Evolutionary conservation across 2,329 filamentous ascomycete species (phyloP).

Genomic region (Magnaporthiopsis incrustans): DNA sequence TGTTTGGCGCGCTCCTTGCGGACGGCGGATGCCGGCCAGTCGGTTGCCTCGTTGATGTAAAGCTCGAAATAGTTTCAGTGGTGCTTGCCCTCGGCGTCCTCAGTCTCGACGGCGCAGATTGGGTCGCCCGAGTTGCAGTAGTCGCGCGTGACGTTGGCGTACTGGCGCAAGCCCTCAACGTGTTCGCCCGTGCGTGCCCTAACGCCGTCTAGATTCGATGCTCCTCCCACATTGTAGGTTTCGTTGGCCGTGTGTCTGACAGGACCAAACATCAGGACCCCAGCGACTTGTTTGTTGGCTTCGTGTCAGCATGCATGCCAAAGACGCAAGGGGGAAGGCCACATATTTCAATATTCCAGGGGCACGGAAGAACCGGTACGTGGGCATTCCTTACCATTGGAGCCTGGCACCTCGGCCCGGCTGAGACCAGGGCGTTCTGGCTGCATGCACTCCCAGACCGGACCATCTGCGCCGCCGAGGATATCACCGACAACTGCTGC

Average conservation of each 20-base stretch:
- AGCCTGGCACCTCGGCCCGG: conserved; percentile 20
- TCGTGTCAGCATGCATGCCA: background rate
- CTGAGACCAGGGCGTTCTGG: conserved; percentile 18
- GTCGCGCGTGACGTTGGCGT: conserved; percentile 19
- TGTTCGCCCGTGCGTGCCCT: conserved; percentile 23
- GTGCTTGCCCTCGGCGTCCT: background rate
- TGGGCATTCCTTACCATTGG: conserved; percentile 24
- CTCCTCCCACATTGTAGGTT: conserved; percentile 24
- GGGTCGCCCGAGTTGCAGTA: conserved; percentile 30
- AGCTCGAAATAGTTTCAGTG: conserved; percentile 31
- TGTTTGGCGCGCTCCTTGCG: background rate
- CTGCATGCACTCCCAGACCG: conserved; percentile 23
- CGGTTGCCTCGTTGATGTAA: conserved; percentile 17
- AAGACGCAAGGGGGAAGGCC: too few relatives aligned
- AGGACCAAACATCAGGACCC: conserved; percentile 26
- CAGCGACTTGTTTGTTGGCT: conserved; percentile 20
- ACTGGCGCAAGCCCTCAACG: conserved; percentile 21
- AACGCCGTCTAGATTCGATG: conserved; percentile 18
- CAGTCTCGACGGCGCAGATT: conserved; percentile 26
- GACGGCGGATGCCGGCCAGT: conserved; percentile 9
- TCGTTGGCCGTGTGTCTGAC: conserved; percentile 25
- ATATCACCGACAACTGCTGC: conserved; percentile 29
- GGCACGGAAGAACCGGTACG: background rate
- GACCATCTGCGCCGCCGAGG: conserved; percentile 26
- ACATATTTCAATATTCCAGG: too few relatives aligned